A percentile compares a stretch with the other conserved stretches of the same genome.
Evolutionary conservation across 2,329 filamentous ascomycete genomes (phyloP).

Genomic region (Penicillium sp.): DNA sequence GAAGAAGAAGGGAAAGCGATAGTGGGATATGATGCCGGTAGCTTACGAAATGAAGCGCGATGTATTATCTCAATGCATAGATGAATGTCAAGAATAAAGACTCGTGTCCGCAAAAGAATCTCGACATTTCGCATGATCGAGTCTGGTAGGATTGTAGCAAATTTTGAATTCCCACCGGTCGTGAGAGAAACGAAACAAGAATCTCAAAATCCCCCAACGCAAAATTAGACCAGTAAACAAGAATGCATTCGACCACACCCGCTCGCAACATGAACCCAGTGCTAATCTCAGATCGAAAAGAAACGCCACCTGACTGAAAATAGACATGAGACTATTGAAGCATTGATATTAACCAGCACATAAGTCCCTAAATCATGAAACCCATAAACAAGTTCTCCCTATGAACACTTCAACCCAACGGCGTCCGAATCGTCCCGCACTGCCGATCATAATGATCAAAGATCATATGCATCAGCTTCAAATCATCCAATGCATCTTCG

Average conservation of each 20-base stretch:
- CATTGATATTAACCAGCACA: not conserved
- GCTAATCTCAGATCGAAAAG: not conserved
- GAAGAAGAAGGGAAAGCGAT: slow-evolving; percentile 57
- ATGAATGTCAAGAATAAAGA: not conserved
- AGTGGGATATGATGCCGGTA: slow-evolving; percentile 10
- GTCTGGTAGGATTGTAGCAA: not conserved
- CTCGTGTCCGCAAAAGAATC: not conserved
- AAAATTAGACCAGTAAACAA: not conserved
- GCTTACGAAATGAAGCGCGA: not conserved
- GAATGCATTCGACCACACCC: not conserved
- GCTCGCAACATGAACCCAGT: not conserved
- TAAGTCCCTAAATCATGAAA: not conserved
- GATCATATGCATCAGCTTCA: slow-evolving; percentile 41
- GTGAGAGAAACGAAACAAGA: not conserved
- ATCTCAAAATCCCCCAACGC: not conserved
- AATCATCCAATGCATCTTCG: slow-evolving; percentile 42
- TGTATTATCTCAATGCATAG: slow-evolving; percentile 8
- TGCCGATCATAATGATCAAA: slow-evolving; percentile 44
- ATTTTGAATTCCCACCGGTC: not conserved
- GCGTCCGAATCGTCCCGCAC: slow-evolving; percentile 41
- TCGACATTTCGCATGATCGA: not conserved
- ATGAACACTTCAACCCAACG: slow-evolving; percentile 29
- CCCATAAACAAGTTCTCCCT: not conserved
- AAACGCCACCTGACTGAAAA: not conserved
- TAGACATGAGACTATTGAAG: not conserved